Percentiles rank a stretch among this genome's conserved stretches.
Conservation (phyloP, 441 rosid genomes). For the Mallotus repandus region DNA sequence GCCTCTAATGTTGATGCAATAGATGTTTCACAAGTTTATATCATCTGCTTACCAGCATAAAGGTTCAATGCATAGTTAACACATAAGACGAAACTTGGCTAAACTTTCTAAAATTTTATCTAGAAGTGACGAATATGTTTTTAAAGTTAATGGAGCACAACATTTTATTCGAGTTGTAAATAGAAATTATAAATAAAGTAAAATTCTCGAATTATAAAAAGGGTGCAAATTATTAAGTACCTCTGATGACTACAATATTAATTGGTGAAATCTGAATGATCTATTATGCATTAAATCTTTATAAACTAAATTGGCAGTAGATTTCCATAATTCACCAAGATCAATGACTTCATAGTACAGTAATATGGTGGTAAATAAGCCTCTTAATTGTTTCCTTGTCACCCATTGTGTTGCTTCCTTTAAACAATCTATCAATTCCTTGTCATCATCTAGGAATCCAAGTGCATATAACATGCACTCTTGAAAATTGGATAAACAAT, state of each 20-base stretch:
- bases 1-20: slow-evolving; percentile 10
- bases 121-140: slow-evolving; percentile 4
- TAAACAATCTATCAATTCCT: neutral
- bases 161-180: no score
- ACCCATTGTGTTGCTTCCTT: neutral
- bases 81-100: neutral
- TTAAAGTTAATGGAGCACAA: neutral
- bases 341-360: neutral
- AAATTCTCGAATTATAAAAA: no score
- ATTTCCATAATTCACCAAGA: neutral
- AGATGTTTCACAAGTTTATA: slow-evolving; percentile 13
- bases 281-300: neutral
- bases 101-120: neutral
- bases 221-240: no score
- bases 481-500: neutral
- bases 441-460: neutral
- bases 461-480: neutral
- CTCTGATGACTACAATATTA: no score
- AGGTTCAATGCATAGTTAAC: neutral
- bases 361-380: neutral
- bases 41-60: slow-evolving; percentile 2
- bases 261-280: no score
- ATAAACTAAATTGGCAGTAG: neutral
- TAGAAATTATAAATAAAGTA: no score
- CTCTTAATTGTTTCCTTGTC: neutral